A percentile compares a stretch with the other conserved stretches of the same genome.
These are phyloP conservation scores for Fusarium sarcochroum DNA, from an alignment of 2,329 filamentous ascomycete species.

Conservation along the genomic window DNA sequence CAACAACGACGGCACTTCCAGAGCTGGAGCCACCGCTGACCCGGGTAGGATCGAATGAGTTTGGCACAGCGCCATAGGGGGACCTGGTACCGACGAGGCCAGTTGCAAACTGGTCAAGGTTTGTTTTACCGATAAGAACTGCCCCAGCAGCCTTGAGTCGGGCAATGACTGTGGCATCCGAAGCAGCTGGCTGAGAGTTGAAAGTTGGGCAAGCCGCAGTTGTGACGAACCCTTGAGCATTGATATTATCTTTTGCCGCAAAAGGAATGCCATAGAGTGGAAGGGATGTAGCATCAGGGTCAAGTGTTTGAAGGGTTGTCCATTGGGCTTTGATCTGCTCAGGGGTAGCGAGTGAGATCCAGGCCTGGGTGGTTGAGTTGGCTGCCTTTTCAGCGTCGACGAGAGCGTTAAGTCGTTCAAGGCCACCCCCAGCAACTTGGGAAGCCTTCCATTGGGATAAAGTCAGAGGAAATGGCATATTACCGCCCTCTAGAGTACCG, in stretches of 20 bases:
- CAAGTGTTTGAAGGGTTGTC: conserved; percentile 27
- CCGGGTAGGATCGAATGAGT: conserved; percentile 59
- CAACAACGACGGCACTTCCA: conserved; percentile 69
- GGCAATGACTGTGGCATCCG: conserved; percentile 64
- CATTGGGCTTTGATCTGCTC: conserved; percentile 46
- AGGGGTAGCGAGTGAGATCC: conserved; percentile 52
- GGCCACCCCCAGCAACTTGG: conserved; percentile 45
- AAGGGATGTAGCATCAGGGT: conserved; percentile 46
- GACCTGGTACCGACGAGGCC: conserved; percentile 73
- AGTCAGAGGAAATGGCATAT: conserved; percentile 23
- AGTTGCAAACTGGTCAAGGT: conserved; percentile 74
- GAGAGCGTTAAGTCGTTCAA: conserved; percentile 48
- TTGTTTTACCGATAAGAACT: conserved; percentile 71
- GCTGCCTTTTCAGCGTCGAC: conserved; percentile 36
- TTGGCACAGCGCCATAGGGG: conserved; percentile 69
- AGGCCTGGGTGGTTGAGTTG: conserved; percentile 47
- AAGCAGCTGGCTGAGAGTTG: conserved; percentile 59
- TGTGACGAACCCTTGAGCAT: conserved; percentile 64
- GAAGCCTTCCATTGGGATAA: conserved; percentile 48
- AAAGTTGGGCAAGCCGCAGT: conserved; percentile 67
- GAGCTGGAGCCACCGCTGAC: conserved; percentile 69
- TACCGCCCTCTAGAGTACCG: not conserved
- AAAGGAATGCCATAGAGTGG: conserved; percentile 71
- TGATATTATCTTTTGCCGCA: conserved; percentile 70
- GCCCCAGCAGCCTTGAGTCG: conserved; percentile 67